phyloP scores from a whole-genome alignment of 2,329 filamentous ascomycete genomes.

The Epichloe coenophiala region DNA sequence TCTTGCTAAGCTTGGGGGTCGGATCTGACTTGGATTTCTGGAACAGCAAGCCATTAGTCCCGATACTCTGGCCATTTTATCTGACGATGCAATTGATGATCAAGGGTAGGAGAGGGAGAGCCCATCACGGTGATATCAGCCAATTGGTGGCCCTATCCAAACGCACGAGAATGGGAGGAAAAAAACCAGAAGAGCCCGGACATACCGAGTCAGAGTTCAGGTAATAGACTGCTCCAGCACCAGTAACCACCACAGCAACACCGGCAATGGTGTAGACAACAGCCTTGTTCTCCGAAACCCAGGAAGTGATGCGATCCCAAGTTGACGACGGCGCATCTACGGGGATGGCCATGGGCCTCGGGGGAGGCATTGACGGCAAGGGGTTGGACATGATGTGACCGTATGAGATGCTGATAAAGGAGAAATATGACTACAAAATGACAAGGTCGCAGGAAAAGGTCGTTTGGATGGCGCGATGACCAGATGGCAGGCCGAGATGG shows the following conservation, averaged over 20 bases:
- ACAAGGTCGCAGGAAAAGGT: constrained; percentile 14
- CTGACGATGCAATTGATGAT: neutral
- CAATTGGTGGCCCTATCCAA: neutral
- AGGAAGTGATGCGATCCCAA: constrained; percentile 81
- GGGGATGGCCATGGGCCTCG: constrained; percentile 30
- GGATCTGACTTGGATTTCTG: constrained; percentile 33
- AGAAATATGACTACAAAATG: constrained; percentile 11
- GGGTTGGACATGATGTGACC: constrained; percentile 29
- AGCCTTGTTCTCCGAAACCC: constrained; percentile 92
- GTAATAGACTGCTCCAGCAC: constrained; percentile 89
- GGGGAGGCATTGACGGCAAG: constrained; percentile 33
- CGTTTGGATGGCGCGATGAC: constrained; percentile 11
- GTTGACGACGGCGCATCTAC: constrained; percentile 51
- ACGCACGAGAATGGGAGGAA: neutral
- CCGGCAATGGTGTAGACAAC: constrained; percentile 93
- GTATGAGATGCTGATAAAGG: constrained; percentile 9
- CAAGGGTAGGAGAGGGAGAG: neutral
- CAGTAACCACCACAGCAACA: constrained; percentile 80
- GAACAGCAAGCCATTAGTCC: neutral
- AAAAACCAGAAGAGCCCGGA: constrained; percentile 5
- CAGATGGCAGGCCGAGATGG: constrained; percentile 9
- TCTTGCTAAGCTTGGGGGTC: constrained; percentile 66
- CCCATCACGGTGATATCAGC: neutral
- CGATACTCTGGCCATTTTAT: neutral
- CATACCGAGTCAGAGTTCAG: constrained; percentile 48